Percentiles rank a stretch among this genome's conserved stretches.
phyloP scores from a whole-genome alignment of 192 early-diverging fungal species.

The Pilobolus umbonatus region DNA sequence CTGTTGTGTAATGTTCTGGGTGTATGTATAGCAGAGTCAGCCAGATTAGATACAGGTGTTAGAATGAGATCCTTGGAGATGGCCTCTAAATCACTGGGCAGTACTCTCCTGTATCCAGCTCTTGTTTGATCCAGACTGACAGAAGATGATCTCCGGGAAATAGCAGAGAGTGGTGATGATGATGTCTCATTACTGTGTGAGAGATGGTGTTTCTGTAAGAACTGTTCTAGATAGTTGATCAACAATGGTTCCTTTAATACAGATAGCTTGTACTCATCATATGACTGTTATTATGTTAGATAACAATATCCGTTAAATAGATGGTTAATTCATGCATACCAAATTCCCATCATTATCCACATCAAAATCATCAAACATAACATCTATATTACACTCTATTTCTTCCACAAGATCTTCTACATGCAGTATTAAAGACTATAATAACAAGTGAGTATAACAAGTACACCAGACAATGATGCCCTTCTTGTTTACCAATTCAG shows the following conservation, averaged over 20 bases:
- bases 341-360: constrained; percentile 75
- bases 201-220: constrained; percentile 51
- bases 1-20: too few relatives aligned
- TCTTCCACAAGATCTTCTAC: constrained; percentile 63
- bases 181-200: constrained; percentile 15
- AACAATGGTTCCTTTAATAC: constrained; percentile 75
- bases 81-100: too few relatives aligned
- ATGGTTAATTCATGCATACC: constrained; percentile 29
- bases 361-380: constrained; percentile 76
- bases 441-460: background rate
- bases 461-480: background rate
- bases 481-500: constrained; percentile 57
- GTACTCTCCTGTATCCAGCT: too few relatives aligned
- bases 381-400: constrained; percentile 56
- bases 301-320: background rate
- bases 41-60: too few relatives aligned
- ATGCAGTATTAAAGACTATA: constrained; percentile 39
- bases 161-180: constrained; percentile 21
- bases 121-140: too few relatives aligned
- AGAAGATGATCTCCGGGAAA: constrained; percentile 17
- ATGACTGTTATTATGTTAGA: constrained; percentile 36
- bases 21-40: too few relatives aligned
- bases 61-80: too few relatives aligned
- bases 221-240: constrained; percentile 71
- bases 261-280: constrained; percentile 72